Base-by-base conservation (phyloP, 345 rosid species). In the Raphanus raphanistrum region DNA sequence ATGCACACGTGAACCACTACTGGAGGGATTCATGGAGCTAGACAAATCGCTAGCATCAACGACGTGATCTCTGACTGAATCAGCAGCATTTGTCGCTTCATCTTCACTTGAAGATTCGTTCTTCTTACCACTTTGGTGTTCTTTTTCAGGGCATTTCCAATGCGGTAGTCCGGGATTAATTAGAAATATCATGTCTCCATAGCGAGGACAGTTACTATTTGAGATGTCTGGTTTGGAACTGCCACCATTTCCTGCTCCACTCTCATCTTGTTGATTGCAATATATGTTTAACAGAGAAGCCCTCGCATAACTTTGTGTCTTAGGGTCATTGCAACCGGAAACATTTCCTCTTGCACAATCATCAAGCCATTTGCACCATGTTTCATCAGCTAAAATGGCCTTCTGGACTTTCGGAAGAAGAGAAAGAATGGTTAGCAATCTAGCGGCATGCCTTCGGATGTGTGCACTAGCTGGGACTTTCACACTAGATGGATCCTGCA, bases 361-460 rank as follows among this genome's bases (percentile, higher is more conserved):
- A 69, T 91, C 96, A 81, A 95, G 98, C 99, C 99, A 95, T 64
- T 80, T 83, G 83, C 87, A 91, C 93, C 89, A 90, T 68, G 81
- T 75, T 81, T 88, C 83, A 83, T 95, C 99, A 6, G 84, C 85
- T 63, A 79, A 63, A 79, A 95, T 87, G 80, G 70, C 77, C 79
- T 95, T 86, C 88, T 85, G 92, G 41, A 88, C 92, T 77, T 88
- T 63, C 1, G 94, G 99, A 71, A 91, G 94, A 55, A 84, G 81
- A 3, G 99, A 95, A 79, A 95, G 94, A 83, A 89, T 83, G 70
- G 88, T 89, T 72, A 95, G 79, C 63, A 95, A 86, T 70, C 97
- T 85, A 81, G 97, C 96, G 32, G 98, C 98, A 89, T 95, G 98
- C 87, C 86, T 90, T 63, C 99, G 86, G 45, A 92, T 86, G 82